Percentiles rank a stretch among this genome's conserved stretches.
These are phyloP conservation scores for Capronia coronata DNA, from an alignment of 2,329 filamentous ascomycete genomes.

Conservation along the genomic window DNA sequence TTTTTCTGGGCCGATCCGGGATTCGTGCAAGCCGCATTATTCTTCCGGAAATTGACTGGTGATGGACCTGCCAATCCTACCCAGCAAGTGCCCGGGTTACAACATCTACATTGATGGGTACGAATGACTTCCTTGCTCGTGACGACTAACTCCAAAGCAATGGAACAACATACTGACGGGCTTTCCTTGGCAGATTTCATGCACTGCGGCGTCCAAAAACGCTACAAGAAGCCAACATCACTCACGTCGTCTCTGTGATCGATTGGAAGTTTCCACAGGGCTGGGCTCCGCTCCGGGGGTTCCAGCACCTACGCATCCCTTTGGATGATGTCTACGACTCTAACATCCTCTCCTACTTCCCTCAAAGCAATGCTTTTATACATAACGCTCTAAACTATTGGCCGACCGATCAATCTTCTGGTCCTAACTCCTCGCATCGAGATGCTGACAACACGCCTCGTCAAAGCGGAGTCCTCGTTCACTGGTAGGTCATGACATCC, in stretches of 20 bases:
- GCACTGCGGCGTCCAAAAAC: slow-evolving; percentile 65
- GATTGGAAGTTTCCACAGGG: slow-evolving; percentile 53
- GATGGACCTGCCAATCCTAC: slow-evolving; percentile 23
- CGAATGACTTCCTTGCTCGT: slow-evolving; percentile 5
- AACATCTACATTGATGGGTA: slow-evolving; percentile 77
- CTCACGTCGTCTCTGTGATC: slow-evolving; percentile 81
- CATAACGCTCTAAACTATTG: slow-evolving; percentile 58
- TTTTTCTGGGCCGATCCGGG: no score
- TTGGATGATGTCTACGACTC: slow-evolving; percentile 88
- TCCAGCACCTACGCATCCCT: slow-evolving; percentile 69
- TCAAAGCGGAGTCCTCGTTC: slow-evolving; percentile 54
- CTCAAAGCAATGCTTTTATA: slow-evolving; percentile 74
- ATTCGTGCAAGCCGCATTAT: not conserved
- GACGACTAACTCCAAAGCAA: no score
- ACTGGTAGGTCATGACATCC: slow-evolving; percentile 54
- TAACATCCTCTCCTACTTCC: slow-evolving; percentile 75
- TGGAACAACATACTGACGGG: no score
- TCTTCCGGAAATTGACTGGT: not conserved
- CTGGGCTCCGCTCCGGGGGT: slow-evolving; percentile 50
- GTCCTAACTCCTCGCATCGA: not conserved
- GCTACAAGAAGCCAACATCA: slow-evolving; percentile 68
- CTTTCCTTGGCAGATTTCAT: slow-evolving; percentile 59
- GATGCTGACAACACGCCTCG: slow-evolving; percentile 5
- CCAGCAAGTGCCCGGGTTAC: slow-evolving; percentile 51
- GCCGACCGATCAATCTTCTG: not conserved